Conservation (phyloP, 2,329 filamentous ascomycete species). For the Aspergillus sp. region DNA sequence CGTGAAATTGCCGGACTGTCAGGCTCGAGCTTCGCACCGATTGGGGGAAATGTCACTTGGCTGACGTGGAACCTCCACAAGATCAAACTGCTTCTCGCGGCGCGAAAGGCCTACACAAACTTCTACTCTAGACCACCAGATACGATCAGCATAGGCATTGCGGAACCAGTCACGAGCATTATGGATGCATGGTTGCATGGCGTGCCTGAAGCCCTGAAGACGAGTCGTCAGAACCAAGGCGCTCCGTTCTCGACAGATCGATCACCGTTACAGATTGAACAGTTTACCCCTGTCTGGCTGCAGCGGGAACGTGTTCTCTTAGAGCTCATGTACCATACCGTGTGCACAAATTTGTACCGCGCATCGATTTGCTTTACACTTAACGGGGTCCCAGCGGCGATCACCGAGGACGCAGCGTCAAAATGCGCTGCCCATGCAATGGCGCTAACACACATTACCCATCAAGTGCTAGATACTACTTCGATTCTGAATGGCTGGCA, state of each 20-base stretch:
- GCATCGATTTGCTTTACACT: not conserved
- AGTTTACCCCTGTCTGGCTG: constrained; percentile 1
- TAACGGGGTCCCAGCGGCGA: not conserved
- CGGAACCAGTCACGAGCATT: not conserved
- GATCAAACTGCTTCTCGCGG: constrained; percentile 10
- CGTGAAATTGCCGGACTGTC: constrained; percentile 1
- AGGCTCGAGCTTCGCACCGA: constrained; percentile 16
- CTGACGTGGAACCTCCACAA: constrained; percentile 18
- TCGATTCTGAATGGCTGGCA: constrained; percentile 26
- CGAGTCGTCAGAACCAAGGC: not conserved
- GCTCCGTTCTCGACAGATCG: not conserved
- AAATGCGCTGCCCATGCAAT: not conserved
- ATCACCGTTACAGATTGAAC: not conserved
- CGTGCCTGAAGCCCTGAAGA: not conserved
- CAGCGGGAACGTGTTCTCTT: constrained; percentile 7
- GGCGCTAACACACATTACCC: not conserved
- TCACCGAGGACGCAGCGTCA: not conserved
- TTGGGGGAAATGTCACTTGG: constrained; percentile 16
- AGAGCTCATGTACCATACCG: constrained; percentile 1
- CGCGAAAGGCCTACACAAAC: constrained; percentile 14
- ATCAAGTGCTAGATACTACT: constrained; percentile 7
- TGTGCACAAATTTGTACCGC: not conserved
- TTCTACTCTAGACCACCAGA: not conserved
- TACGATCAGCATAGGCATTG: not conserved
- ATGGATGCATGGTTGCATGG: not conserved